A percentile compares a stretch with the other conserved stretches of the same genome.
Evolutionary conservation across 495 filamentous ascomycete genomes (phyloP).

Genomic region (Bathelium albidoporum): DNA sequence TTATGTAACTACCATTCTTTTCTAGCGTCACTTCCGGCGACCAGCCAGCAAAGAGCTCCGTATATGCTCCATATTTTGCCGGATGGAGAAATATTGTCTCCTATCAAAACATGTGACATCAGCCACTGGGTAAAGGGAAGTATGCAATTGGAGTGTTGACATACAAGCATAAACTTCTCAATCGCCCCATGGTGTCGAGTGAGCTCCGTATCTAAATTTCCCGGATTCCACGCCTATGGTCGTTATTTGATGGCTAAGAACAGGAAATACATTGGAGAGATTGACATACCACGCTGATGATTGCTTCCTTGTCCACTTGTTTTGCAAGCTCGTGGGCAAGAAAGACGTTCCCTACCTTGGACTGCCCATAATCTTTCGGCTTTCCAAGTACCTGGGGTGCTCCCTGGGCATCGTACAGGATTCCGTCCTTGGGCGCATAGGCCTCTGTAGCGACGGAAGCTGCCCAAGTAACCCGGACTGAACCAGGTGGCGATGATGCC

Average conservation of each 20-base stretch:
- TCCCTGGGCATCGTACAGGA: slow-evolving; percentile 21
- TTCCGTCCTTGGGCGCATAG: slow-evolving; percentile 21
- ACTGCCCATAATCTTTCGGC: slow-evolving; percentile 28
- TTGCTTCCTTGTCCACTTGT: slow-evolving; percentile 20
- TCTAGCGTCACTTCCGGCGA: slow-evolving; percentile 17
- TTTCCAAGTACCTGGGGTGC: neutral
- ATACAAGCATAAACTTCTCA: neutral
- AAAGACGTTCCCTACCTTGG: slow-evolving; percentile 35
- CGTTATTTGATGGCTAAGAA: neutral
- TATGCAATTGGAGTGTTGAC: neutral
- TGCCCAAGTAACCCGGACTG: slow-evolving; percentile 34
- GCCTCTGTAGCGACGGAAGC: slow-evolving; percentile 21
- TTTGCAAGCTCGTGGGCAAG: slow-evolving; percentile 30
- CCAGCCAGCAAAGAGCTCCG: slow-evolving; percentile 27
- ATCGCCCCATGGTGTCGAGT: slow-evolving; percentile 13
- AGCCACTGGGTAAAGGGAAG: neutral
- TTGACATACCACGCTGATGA: slow-evolving; percentile 24
- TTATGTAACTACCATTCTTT: slow-evolving; percentile 23
- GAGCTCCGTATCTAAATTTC: slow-evolving; percentile 31
- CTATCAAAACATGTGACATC: neutral
- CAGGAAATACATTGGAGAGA: neutral
- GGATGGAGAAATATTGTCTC: slow-evolving; percentile 9
- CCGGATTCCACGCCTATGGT: slow-evolving; percentile 26
- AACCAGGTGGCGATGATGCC: slow-evolving; percentile 8
- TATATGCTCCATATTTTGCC: slow-evolving; percentile 23